Evolutionary conservation across 306 rosid species (phyloP).

Genomic region (Begonia masoniana): DNA sequence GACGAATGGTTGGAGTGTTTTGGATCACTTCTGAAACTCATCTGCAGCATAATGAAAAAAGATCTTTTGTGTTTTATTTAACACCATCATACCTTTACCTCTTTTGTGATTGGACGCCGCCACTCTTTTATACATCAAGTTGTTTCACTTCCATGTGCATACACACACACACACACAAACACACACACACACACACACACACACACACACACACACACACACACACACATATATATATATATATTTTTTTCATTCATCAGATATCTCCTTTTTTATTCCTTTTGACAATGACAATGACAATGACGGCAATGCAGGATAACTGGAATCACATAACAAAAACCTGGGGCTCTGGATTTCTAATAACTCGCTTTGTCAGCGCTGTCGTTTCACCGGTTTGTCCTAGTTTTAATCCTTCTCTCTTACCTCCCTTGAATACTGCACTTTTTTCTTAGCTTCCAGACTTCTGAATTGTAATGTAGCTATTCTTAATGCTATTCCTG

Average conservation of each 20-base stretch:
- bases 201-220: no score
- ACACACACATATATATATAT: no score
- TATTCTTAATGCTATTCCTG: not conserved
- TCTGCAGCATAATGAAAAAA: no score
- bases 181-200: no score
- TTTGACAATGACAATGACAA: constrained; percentile 4
- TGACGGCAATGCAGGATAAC: constrained; percentile 32
- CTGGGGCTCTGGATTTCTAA: constrained; percentile 67
- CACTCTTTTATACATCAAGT: no score
- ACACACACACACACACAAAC: no score
- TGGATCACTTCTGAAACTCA: no score
- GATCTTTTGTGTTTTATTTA: no score
- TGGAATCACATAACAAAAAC: constrained; percentile 53
- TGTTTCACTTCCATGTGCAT: no score
- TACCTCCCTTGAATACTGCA: constrained; percentile 3
- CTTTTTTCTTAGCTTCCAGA: not conserved
- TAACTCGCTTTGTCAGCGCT: constrained; percentile 54
- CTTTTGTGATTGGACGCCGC: not conserved
- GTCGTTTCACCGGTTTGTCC: constrained; percentile 70
- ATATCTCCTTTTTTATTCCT: no score
- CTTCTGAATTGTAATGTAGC: not conserved
- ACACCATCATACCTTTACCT: not conserved
- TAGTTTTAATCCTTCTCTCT: constrained; percentile 6
- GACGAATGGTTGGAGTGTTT: no score
- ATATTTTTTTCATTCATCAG: no score